These are phyloP conservation scores for Purpureocillium takamizusanense DNA, from an alignment of 2,329 filamentous ascomycete genomes.

Conservation along the genomic window DNA sequence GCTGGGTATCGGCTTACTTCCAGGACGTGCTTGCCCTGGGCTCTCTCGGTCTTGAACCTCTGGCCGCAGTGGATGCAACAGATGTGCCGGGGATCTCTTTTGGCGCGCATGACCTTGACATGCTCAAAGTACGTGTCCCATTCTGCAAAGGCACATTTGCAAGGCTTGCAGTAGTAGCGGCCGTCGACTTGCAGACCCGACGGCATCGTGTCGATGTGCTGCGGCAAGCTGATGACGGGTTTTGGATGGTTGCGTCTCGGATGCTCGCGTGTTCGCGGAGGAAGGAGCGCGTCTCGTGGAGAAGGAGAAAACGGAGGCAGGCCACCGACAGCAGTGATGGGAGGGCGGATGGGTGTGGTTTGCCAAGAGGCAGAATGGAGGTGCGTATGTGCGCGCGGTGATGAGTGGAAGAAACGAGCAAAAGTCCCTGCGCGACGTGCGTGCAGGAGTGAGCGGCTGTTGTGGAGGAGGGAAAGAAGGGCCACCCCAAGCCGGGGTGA, in stretches of 20 bases:
- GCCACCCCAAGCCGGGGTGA: too few relatives aligned
- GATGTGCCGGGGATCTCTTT: slow-evolving; percentile 17
- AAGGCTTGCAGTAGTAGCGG: slow-evolving; percentile 18
- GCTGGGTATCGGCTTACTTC: slow-evolving; percentile 24
- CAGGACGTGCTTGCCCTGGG: slow-evolving; percentile 23
- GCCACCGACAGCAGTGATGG: too few relatives aligned
- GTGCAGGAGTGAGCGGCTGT: too few relatives aligned
- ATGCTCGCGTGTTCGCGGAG: neutral
- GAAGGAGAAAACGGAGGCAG: too few relatives aligned
- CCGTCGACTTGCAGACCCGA: slow-evolving; percentile 5
- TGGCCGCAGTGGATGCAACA: slow-evolving; percentile 28
- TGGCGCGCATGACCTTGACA: slow-evolving; percentile 17
- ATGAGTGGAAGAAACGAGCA: too few relatives aligned
- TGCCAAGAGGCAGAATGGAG: too few relatives aligned
- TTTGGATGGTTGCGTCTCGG: too few relatives aligned
- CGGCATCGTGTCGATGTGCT: slow-evolving; percentile 8
- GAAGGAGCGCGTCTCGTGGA: too few relatives aligned
- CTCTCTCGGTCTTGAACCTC: slow-evolving; percentile 23
- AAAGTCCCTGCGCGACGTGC: too few relatives aligned
- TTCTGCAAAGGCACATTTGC: slow-evolving; percentile 15
- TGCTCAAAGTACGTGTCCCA: slow-evolving; percentile 17
- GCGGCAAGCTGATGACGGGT: neutral
- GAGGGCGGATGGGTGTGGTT: too few relatives aligned
- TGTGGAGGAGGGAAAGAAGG: too few relatives aligned
- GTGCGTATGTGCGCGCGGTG: too few relatives aligned